phyloP scores from a whole-genome alignment of 192 early-diverging fungal genomes.

The Pilobolus umbonatus region DNA sequence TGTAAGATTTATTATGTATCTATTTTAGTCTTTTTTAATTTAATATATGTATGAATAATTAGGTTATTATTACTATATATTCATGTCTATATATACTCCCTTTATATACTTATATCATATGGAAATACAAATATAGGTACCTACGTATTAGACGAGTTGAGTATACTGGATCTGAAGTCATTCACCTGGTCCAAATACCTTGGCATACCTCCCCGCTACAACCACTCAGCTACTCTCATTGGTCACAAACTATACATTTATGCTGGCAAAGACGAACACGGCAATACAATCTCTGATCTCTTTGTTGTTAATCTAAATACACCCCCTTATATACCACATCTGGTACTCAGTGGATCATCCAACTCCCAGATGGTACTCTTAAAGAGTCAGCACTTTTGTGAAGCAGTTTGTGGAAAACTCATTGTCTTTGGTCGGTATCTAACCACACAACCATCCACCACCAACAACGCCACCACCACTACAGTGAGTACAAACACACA shows the following conservation, averaged over 20 bases:
- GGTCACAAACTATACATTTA: slow-evolving; percentile 55
- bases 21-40: neutral
- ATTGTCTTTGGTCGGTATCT: slow-evolving; percentile 50
- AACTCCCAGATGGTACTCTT: slow-evolving; percentile 43
- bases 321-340: slow-evolving; percentile 32
- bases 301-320: slow-evolving; percentile 47
- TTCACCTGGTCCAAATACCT: slow-evolving; percentile 49
- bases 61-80: neutral
- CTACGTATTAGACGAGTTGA: slow-evolving; percentile 47
- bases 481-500: too few species aligned
- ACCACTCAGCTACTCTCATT: slow-evolving; percentile 52
- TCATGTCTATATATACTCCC: neutral
- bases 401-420: slow-evolving; percentile 50
- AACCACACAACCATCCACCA: slow-evolving; percentile 16
- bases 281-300: slow-evolving; percentile 48
- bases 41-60: neutral
- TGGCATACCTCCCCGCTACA: slow-evolving; percentile 45
- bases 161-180: slow-evolving; percentile 52
- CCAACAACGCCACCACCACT: slow-evolving; percentile 1
- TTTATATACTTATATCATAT: neutral
- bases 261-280: slow-evolving; percentile 50
- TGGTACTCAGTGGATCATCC: slow-evolving; percentile 30
- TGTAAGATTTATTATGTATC: slow-evolving; percentile 47
- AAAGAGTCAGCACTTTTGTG: slow-evolving; percentile 57
- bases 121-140: slow-evolving; percentile 41